These are phyloP conservation scores for Phialophora verrucosa DNA, from an alignment of 2,329 filamentous ascomycete genomes.

Conservation along the genomic window DNA sequence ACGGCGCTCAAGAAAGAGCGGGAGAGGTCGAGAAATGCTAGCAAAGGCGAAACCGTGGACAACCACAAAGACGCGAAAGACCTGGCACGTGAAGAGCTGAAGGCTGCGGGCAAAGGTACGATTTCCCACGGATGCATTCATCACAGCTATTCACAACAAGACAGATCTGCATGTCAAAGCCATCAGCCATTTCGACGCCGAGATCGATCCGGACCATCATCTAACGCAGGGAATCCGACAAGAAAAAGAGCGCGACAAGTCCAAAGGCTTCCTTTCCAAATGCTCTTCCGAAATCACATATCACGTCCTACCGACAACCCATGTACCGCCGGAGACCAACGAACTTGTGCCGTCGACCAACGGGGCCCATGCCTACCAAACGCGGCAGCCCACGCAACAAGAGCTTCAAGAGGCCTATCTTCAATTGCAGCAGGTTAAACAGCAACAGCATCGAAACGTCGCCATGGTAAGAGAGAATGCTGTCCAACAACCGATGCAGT, in stretches of 20 bases:
- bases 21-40: conserved; percentile 65
- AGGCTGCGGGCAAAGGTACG: conserved; percentile 48
- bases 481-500: conserved; percentile 63
- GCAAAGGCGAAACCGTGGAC: conserved; percentile 59
- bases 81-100: conserved; percentile 53
- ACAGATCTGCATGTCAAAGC: conserved; percentile 32
- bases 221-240: conserved; percentile 58
- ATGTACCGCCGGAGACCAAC: conserved; percentile 61
- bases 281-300: conserved; percentile 73
- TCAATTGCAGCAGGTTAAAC: conserved; percentile 54
- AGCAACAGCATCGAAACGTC: conserved; percentile 55
- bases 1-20: conserved; percentile 84
- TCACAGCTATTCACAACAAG: conserved; percentile 18
- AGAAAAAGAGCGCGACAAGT: conserved; percentile 67
- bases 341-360: conserved; percentile 50
- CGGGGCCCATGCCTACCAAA: conserved; percentile 50
- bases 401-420: conserved; percentile 66
- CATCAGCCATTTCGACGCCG: conserved; percentile 55
- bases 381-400: conserved; percentile 59
- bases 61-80: conserved; percentile 54
- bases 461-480: conserved; percentile 59
- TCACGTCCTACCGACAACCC: conserved; percentile 68
- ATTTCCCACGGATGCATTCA: neutral
- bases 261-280: conserved; percentile 66
- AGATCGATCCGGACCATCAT: conserved; percentile 50